Conservation (phyloP, 768 basidiomycete species). For the Kockovaella imperatae region DNA sequence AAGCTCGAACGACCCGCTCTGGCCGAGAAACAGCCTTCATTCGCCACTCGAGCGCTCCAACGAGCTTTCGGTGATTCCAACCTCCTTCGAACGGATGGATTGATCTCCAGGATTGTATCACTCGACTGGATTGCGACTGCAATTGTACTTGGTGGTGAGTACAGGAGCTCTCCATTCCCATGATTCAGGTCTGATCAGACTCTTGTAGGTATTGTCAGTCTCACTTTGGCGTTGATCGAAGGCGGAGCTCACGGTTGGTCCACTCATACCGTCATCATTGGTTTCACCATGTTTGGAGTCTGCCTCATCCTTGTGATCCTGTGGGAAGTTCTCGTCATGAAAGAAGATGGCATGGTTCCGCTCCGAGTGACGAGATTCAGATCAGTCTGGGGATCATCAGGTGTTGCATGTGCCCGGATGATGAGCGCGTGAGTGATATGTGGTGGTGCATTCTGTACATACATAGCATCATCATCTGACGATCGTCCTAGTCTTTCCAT, state of each 20-base stretch:
- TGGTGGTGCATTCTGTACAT: background rate
- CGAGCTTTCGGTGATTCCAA: too few relatives aligned
- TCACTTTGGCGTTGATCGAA: constrained; percentile 50
- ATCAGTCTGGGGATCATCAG: constrained; percentile 3
- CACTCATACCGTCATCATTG: constrained; percentile 38
- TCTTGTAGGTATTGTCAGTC: constrained; percentile 36
- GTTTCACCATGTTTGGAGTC: constrained; percentile 39
- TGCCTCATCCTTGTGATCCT: constrained; percentile 37
- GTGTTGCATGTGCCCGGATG: constrained; percentile 5
- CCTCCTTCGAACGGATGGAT: too few relatives aligned
- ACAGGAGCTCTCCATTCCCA: too few relatives aligned
- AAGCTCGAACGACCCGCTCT: constrained; percentile 1
- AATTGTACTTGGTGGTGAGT: constrained; percentile 10
- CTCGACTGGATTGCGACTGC: constrained; percentile 6
- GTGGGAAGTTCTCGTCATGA: constrained; percentile 41
- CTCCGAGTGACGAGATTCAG: constrained; percentile 2
- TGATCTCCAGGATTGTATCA: background rate
- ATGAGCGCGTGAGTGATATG: constrained; percentile 1
- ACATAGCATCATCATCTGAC: background rate
- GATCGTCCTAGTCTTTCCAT: background rate
- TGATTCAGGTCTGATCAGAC: constrained; percentile 4
- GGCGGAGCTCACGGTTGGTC: constrained; percentile 51
- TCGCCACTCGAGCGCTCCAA: too few relatives aligned
- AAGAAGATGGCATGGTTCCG: constrained; percentile 9
- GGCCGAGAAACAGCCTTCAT: too few relatives aligned